phyloP scores from a whole-genome alignment of 208 protist species.

The Naegleria fowleri region DNA sequence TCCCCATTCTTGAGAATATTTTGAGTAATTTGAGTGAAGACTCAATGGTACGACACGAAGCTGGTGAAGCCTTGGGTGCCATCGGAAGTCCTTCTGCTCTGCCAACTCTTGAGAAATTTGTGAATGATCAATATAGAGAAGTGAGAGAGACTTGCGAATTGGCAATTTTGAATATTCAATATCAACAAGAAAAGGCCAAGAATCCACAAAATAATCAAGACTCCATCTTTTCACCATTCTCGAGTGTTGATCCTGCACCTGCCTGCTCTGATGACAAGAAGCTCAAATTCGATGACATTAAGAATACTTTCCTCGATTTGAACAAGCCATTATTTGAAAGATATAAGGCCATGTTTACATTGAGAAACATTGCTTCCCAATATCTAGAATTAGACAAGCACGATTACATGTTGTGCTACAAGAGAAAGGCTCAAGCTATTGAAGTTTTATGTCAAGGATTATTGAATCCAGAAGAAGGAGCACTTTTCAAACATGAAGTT shows the following conservation, averaged over 20 bases:
- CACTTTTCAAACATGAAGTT: slow-evolving; percentile 94
- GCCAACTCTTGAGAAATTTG: slow-evolving; percentile 44
- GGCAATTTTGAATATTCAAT: slow-evolving; percentile 50
- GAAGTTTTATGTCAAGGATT: slow-evolving; percentile 72
- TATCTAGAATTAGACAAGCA: background rate
- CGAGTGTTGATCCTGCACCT: slow-evolving; percentile 30
- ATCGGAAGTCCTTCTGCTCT: background rate
- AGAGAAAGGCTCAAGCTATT: slow-evolving; percentile 52
- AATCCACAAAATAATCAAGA: background rate
- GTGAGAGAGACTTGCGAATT: slow-evolving; percentile 89
- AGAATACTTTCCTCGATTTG: slow-evolving; percentile 40
- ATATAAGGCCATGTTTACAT: slow-evolving; percentile 92
- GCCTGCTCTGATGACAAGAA: background rate
- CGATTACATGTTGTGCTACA: background rate
- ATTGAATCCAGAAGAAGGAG: slow-evolving; percentile 59
- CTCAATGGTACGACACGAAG: slow-evolving; percentile 89
- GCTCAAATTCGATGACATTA: background rate
- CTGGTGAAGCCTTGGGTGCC: slow-evolving; percentile 37
- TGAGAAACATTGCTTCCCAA: slow-evolving; percentile 66
- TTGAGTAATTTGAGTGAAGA: slow-evolving; percentile 68
- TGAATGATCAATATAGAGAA: slow-evolving; percentile 43
- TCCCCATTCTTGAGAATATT: slow-evolving; percentile 67
- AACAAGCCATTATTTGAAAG: slow-evolving; percentile 71
- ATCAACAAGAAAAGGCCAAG: background rate
- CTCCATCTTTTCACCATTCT: background rate